Conservation (phyloP, 306 rosid species). For the Acacia acuminata region DNA sequence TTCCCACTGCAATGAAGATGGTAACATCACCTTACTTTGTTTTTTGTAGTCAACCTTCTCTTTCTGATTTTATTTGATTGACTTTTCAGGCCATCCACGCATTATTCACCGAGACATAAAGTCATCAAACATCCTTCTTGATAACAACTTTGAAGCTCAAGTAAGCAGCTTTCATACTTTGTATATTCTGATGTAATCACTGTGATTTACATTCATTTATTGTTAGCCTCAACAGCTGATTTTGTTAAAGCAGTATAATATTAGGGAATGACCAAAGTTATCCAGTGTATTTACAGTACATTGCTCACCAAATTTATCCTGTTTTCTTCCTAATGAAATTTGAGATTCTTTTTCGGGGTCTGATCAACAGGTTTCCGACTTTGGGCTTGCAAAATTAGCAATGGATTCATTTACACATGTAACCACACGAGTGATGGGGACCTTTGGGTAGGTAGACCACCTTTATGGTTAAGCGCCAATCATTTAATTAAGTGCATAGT, state of each 20-base stretch:
- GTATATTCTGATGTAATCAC: background rate
- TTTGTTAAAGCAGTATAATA: constrained; percentile 14
- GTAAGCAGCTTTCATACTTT: constrained; percentile 48
- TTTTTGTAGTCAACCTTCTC: background rate
- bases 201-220: constrained; percentile 5
- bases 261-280: constrained; percentile 1
- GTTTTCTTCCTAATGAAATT: constrained; percentile 3
- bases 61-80: constrained; percentile 28
- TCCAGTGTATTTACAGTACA: background rate
- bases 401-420: constrained; percentile 89
- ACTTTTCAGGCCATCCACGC: constrained; percentile 94
- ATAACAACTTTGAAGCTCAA: constrained; percentile 84
- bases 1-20: constrained; percentile 20
- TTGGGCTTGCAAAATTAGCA: constrained; percentile 94
- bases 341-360: constrained; percentile 18
- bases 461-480: constrained; percentile 1
- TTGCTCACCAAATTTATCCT: background rate
- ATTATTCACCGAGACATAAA: constrained; percentile 98
- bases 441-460: constrained; percentile 76
- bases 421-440: constrained; percentile 98
- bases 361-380: constrained; percentile 87
- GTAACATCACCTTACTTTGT: background rate
- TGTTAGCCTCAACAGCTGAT: constrained; percentile 19
- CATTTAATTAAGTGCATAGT: constrained; percentile 8
- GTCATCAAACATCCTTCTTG: constrained; percentile 95